Base-by-base conservation (phyloP, 2,329 filamentous ascomycete species). In the Remersonia thermophila region DNA sequence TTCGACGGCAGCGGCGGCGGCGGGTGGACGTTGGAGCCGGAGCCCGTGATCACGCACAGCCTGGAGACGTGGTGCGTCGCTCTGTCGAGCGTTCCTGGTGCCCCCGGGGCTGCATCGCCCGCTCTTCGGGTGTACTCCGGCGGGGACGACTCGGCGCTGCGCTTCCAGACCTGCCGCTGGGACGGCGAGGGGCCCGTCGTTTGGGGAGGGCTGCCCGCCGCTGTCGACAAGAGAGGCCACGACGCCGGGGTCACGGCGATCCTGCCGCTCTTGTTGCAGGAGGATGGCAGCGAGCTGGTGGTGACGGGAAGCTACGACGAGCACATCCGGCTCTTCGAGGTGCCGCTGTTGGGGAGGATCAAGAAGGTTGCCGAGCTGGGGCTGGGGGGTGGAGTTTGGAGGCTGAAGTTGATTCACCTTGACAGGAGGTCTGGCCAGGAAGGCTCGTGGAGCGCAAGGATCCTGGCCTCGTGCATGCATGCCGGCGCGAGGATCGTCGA, bases 391-490 rank as follows among this genome's bases (percentile, higher is more conserved):
- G 87, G 87, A 1, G 89, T 96, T 2, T 98, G 91, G 86, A 69
- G 89, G 38, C 55, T 96, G 37, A 83, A 83, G 52, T 48, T 81
- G 27, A 58, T 85, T 8, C 40, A 48, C 7, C 20, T 47, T 3
- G 32, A 41, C 9, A 30, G 15, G 11, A 51, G 56, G 2, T 35
- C 54, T 13, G 48, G 44, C 14, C 31, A 40, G 13, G 41, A 41
- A 13, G 46, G 35, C n/a, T 42, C 32, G 4, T 57, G 53, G 37
- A 40, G 23, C 4, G 45, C 54, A 32, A 54, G 67, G 30, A 60
- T 93, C n/a, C 62, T 95, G 28, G 87, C 80, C 12, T 93, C 85
- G 31, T 95, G 91, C 53, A 96, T 96, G 89, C 82, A 95, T 61
- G 84, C 82, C 2, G 91, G 91, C 1, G 69, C 75, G 8, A 72